Evolutionary conservation across 2,329 filamentous ascomycete species (phyloP), one percentile per base, ranked within the genome.

Genomic region (Aspergillus hiratsukae): DNA sequence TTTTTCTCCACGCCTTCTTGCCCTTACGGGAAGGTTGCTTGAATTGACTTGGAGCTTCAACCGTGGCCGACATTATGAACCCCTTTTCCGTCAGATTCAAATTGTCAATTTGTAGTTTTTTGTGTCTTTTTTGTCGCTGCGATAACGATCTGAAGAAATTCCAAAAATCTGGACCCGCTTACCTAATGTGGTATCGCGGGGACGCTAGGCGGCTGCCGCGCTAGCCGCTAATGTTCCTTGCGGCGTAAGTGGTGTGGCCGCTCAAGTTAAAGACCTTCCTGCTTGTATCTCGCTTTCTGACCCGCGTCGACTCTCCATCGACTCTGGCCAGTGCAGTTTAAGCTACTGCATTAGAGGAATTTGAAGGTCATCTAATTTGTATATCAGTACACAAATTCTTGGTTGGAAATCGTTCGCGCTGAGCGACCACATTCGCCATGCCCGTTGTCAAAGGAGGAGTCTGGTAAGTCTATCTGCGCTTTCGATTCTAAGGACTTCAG

Each of bases 1-100:
- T 96, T 75, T 97, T 99, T 70, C 94, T 85, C 94, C 94, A 99
- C 31, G 94, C 93, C 79, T 96, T 97, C 78, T 97, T 97, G 67
- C 95, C 94, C 74, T 99, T 99, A 71, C 94, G 84, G 4, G 93
- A 97, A 27, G 91, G 85, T 75, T 99, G 94, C 61, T 85, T 91
- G 76, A 88, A 86, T 64, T 95, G 90, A 61, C 87, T 85, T 10
- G 91, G 92, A 19, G 90, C 88, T 51, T 69, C 65, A 28, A 71
- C 57, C 28, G 62, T 60, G n/a, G 66, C 58, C 51, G 73, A 70
- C 73, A 76, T 76, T 45, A 51, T 64, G 54, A 51, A 37, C 27
- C 41, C 41, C 43, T 48, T 53, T 23, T n/a, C 45, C 46, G 17
- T 45, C 43, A 41, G n/a, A 51, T 35, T 25, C n/a, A 48, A 41